phyloP scores from a whole-genome alignment of 1,284 basidiomycete species.

The Sporisorium scitamineum region DNA sequence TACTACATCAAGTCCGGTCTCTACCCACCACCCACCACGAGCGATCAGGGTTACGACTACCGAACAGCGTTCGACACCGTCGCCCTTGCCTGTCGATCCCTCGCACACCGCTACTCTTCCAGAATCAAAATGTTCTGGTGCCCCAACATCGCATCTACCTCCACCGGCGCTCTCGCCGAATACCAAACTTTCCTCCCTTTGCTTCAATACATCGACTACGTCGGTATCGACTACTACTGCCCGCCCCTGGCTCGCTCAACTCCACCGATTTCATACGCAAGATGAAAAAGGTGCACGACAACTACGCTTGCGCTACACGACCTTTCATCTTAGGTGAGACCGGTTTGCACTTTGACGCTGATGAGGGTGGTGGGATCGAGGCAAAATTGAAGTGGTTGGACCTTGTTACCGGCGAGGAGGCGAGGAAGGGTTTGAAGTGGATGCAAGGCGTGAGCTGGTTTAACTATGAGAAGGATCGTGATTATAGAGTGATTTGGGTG shows the following conservation, averaged over 20 bases:
- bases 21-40: conserved; percentile 20
- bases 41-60: conserved; percentile 18
- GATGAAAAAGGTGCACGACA: conserved; percentile 33
- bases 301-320: not conserved
- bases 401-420: conserved; percentile 14
- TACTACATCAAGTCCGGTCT: conserved; percentile 36
- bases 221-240: conserved; percentile 50
- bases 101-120: not conserved
- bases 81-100: conserved; percentile 15
- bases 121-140: conserved; percentile 43
- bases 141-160: conserved; percentile 39
- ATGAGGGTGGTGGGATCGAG: not conserved
- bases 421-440: conserved; percentile 6
- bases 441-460: conserved; percentile 34
- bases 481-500: conserved; percentile 29
- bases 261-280: conserved; percentile 27
- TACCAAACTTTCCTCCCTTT: conserved; percentile 28
- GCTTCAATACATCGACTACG: conserved; percentile 25
- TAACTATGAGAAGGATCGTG: conserved; percentile 46
- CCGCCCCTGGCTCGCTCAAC: conserved; percentile 12
- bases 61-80: conserved; percentile 28
- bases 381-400: conserved; percentile 32
- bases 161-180: conserved; percentile 17
- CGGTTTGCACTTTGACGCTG: conserved; percentile 32
- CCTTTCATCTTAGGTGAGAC: conserved; percentile 42